Conservation (phyloP, 129 eudicot species). For the Flaveria robusta region DNA sequence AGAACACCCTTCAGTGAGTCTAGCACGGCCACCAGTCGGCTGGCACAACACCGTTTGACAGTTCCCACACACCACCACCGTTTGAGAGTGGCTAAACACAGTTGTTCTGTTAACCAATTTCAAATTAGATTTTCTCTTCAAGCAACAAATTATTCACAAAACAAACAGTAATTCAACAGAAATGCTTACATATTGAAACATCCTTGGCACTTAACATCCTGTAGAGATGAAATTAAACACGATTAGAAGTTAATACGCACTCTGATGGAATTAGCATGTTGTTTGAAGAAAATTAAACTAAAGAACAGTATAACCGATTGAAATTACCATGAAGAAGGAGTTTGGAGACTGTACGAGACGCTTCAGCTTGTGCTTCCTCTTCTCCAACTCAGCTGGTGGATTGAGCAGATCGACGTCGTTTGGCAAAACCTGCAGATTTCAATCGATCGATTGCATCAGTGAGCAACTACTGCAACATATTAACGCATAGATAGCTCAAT, state of each 20-base stretch:
- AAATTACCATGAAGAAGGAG: slow-evolving; percentile 42
- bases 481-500: background rate
- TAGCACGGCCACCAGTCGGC: slow-evolving; percentile 58
- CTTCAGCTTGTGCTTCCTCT: slow-evolving; percentile 72
- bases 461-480: background rate
- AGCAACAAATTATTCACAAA: background rate
- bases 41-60: slow-evolving; percentile 62
- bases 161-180: background rate
- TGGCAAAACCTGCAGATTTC: slow-evolving; percentile 31
- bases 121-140: background rate
- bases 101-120: slow-evolving; percentile 44
- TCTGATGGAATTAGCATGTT: background rate
- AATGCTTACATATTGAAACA: slow-evolving; percentile 42
- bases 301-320: background rate
- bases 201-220: slow-evolving; percentile 45
- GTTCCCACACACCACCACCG: slow-evolving; percentile 58
- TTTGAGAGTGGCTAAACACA: slow-evolving; percentile 60
- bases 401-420: slow-evolving; percentile 52
- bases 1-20: slow-evolving; percentile 59
- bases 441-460: background rate
- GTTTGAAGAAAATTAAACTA: background rate
- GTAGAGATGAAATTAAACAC: background rate
- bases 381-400: slow-evolving; percentile 68
- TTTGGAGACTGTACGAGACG: slow-evolving; percentile 64
- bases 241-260: no score